Evolutionary conservation across 2,329 filamentous ascomycete genomes (phyloP), one percentile per base, ranked within the genome.

Genomic region (Coniochaeta sp.): DNA sequence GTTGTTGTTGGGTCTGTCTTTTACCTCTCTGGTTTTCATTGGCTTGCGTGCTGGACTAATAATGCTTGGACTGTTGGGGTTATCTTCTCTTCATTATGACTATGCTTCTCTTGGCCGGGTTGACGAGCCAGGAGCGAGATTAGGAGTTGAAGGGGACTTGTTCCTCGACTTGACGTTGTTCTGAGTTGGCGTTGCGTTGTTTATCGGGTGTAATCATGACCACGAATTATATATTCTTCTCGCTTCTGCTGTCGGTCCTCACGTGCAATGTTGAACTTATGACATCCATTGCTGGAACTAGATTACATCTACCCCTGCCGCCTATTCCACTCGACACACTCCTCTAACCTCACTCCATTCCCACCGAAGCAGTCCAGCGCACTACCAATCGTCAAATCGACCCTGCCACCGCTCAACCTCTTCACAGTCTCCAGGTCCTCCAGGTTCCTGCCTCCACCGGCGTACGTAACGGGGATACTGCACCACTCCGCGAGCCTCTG

Each of bases 341-440:
- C 91, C 30, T 87, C 85, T 64, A 97, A 91, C 56, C 80, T 89
- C 51, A 96, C 90, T 1, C 89, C 88, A 16, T 76, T 83, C 1
- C 94, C 94, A 8, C 94, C 94, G 67, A 99, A 99, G 58, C 96
- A 91, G 71, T 99, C 94, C 61, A 99, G 71, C 1, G 94, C 94
- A 66, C 94, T 97, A 12, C 94, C 94, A 64, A 97, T 97, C 0
- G 94, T 99, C 60, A 99, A 74, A 65, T 99, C 91, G 20, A 97
- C 85, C 65, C 84, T 89, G 26, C 90, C 91, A 31, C 71, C 68
- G 67, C 92, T 96, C 57, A 96, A 73, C 38, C 71, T 70, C 71
- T 90, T 87, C 9, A 99, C 94, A 31, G 83, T 76, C 53, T 94
- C 88, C 26, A 99, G 71, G 63, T 99, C 94, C 46, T 85, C 79